phyloP scores from a whole-genome alignment of 345 rosid genomes.

The Odontarrhena argentea region DNA sequence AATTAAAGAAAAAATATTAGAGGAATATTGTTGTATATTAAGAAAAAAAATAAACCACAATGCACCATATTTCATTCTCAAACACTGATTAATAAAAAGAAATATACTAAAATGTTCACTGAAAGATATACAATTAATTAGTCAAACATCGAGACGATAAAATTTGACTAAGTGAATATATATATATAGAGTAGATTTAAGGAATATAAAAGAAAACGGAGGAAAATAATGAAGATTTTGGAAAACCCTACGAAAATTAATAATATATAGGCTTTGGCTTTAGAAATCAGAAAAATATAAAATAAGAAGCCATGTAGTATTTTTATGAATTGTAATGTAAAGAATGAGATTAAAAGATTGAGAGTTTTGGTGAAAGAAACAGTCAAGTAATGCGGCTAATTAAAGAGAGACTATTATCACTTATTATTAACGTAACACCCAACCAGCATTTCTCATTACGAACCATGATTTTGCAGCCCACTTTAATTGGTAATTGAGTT shows the following conservation, averaged over 20 bases:
- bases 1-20: no score
- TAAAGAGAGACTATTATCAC: slow-evolving; percentile 39
- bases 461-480: slow-evolving; percentile 34
- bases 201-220: neutral
- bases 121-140: neutral
- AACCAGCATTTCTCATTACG: slow-evolving; percentile 35
- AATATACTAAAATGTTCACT: no score
- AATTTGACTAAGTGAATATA: neutral
- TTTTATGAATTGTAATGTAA: neutral
- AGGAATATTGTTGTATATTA: no score
- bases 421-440: slow-evolving; percentile 46
- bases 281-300: slow-evolving; percentile 7
- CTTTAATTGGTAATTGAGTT: slow-evolving; percentile 25
- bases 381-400: slow-evolving; percentile 65
- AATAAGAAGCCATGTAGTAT: neutral
- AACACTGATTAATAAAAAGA: no score
- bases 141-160: slow-evolving; percentile 3
- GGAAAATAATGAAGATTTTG: slow-evolving; percentile 12
- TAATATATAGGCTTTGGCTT: slow-evolving; percentile 1
- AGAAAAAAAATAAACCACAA: no score
- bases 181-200: no score
- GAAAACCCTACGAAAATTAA: slow-evolving; percentile 18
- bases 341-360: slow-evolving; percentile 10
- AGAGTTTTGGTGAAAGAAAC: slow-evolving; percentile 23
- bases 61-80: no score